These are phyloP conservation scores for Penicillium maclennaniae DNA, from an alignment of 495 filamentous ascomycete genomes.

Conservation along the genomic window DNA sequence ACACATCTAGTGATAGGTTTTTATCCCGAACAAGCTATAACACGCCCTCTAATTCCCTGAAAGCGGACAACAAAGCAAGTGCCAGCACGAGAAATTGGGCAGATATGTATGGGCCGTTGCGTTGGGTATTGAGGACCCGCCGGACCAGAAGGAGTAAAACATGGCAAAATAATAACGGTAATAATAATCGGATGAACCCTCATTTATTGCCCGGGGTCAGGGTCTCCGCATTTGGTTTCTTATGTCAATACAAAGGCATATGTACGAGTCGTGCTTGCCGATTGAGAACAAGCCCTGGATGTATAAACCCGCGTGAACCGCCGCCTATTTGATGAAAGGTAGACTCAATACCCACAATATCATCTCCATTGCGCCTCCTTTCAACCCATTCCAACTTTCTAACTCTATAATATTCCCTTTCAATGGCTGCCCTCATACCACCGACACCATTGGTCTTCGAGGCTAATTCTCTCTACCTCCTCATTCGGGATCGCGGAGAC, in stretches of 20 bases:
- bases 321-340: no score
- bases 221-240: not conserved
- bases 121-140: not conserved
- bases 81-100: not conserved
- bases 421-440: not conserved
- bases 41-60: not conserved
- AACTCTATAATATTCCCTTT: no score
- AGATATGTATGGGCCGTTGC: not conserved
- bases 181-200: not conserved
- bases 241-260: not conserved
- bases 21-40: not conserved
- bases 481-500: constrained; percentile 19
- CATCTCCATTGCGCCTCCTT: no score
- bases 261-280: no score
- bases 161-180: not conserved
- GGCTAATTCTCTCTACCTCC: constrained; percentile 13
- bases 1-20: not conserved
- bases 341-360: no score
- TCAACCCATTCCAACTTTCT: no score
- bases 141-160: not conserved
- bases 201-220: not conserved
- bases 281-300: no score
- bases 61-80: not conserved
- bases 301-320: no score
- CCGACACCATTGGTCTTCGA: constrained; percentile 1